Evolutionary conservation across 768 basidiomycete genomes (phyloP).

Genomic region (Termitomyces sp.): DNA sequence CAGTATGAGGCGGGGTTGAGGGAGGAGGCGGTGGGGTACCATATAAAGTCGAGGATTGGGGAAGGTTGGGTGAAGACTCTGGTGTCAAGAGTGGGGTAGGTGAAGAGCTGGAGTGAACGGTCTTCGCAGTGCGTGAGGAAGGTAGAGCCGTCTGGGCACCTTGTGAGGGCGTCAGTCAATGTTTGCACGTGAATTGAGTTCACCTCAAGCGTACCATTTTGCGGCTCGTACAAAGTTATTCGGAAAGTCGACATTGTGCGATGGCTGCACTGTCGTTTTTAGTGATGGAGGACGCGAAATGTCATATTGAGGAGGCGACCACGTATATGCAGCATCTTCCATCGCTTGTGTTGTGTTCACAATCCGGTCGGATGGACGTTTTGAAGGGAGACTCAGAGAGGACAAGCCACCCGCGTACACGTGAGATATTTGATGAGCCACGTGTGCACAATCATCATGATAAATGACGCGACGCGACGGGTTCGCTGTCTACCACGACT

Average conservation of each 20-base stretch:
- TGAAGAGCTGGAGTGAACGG: constrained; percentile 53
- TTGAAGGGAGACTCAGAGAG: no score
- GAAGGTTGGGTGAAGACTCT: constrained; percentile 50
- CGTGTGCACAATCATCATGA: no score
- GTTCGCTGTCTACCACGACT: no score
- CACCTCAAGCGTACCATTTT: no score
- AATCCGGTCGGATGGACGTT: no score
- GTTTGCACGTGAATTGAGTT: no score
- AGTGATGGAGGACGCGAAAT: constrained; percentile 19
- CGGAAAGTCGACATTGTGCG: constrained; percentile 18
- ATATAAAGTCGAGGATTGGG: constrained; percentile 73
- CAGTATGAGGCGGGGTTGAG: constrained; percentile 66
- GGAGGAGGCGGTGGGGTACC: constrained; percentile 78
- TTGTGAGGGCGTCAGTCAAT: no score
- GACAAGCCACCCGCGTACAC: no score
- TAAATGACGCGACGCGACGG: no score
- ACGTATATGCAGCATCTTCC: constrained; percentile 1
- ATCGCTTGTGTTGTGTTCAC: no score
- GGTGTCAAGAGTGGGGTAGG: constrained; percentile 12
- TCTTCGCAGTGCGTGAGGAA: constrained; percentile 73
- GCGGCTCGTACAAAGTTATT: constrained; percentile 53
- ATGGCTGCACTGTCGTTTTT: constrained; percentile 9
- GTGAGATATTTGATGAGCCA: no score
- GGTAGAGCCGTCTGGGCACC: constrained; percentile 69
- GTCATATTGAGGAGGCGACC: constrained; percentile 19